These are phyloP conservation scores for Scedosporium apiospermum DNA, from an alignment of 2,329 filamentous ascomycete genomes.

Conservation along the genomic window DNA sequence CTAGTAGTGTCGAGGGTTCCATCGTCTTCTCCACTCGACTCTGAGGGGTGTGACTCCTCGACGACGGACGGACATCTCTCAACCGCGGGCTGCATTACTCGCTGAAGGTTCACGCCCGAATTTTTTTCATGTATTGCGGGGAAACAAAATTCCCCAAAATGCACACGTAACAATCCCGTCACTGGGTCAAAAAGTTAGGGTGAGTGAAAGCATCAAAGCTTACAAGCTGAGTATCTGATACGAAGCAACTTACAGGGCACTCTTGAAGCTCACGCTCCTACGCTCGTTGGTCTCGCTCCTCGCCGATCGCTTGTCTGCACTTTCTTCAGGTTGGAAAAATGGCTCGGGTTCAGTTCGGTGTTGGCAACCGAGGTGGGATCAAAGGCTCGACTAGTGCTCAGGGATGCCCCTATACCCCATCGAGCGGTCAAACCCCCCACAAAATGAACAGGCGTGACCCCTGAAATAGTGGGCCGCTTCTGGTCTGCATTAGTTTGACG, in stretches of 20 bases:
- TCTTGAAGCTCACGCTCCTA: no score
- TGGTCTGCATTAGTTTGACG: no score
- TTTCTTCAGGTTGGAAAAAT: background rate
- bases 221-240: no score
- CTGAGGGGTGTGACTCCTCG: constrained; percentile 8
- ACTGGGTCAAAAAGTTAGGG: no score
- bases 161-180: no score
- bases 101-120: background rate
- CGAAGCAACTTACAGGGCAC: background rate
- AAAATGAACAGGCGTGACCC: background rate
- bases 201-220: no score
- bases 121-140: background rate
- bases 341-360: background rate
- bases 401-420: background rate
- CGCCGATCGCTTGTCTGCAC: background rate
- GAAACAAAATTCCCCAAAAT: background rate
- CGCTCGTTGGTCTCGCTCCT: no score
- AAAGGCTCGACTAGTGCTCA: no score
- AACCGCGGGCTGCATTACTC: background rate
- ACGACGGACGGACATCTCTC: background rate
- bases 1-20: constrained; percentile 12
- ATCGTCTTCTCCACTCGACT: constrained; percentile 26
- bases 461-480: no score
- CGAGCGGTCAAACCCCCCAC: background rate
- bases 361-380: background rate